phyloP scores from a whole-genome alignment of 2,329 filamentous ascomycete species.

The Leptographium galeiforme region DNA sequence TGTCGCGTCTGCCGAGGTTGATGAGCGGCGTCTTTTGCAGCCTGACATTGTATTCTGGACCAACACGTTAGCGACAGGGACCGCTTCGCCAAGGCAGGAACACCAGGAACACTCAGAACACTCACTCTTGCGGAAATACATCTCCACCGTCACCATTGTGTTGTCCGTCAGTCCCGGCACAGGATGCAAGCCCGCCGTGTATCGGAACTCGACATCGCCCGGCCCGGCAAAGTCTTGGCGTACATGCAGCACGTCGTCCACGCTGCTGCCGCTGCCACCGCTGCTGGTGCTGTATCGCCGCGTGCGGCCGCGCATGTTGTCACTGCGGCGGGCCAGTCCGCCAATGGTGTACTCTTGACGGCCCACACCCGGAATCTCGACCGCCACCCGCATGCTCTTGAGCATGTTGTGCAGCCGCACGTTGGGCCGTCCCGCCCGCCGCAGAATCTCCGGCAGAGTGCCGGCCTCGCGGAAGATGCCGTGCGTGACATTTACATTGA shows the following conservation, averaged over 20 bases:
- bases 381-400: conserved; percentile 14
- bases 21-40: conserved; percentile 38
- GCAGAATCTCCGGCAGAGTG: conserved; percentile 20
- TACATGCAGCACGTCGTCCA: neutral
- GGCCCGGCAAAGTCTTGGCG: neutral
- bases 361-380: conserved; percentile 18
- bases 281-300: neutral
- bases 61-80: neutral
- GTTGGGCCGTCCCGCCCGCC: neutral
- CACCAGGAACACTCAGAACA: too few species aligned
- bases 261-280: neutral
- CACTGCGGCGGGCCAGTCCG: conserved; percentile 2
- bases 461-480: conserved; percentile 34
- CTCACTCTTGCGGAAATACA: conserved; percentile 8
- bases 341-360: conserved; percentile 18
- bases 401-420: conserved; percentile 5
- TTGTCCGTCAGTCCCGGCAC: neutral
- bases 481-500: conserved; percentile 43
- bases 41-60: neutral
- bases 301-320: conserved; percentile 1
- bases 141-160: neutral
- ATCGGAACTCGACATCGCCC: neutral
- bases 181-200: neutral
- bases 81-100: neutral
- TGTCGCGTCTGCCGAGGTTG: conserved; percentile 46